phyloP scores from a whole-genome alignment of 345 rosid genomes.

The Gossypium mustelinum region DNA sequence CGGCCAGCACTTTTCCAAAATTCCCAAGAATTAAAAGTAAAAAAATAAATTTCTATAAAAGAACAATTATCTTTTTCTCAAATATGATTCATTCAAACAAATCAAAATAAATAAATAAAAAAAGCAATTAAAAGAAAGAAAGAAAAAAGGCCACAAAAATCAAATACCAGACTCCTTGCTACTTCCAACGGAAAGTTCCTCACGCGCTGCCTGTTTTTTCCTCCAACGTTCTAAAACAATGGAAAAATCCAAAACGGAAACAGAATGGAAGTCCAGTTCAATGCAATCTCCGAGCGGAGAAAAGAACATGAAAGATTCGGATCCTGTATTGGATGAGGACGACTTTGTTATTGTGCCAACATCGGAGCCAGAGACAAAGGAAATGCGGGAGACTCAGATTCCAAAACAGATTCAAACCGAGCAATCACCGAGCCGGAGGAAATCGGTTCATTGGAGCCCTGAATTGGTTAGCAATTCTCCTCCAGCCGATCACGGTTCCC shows the following conservation, averaged over 20 bases:
- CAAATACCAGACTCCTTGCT: not conserved
- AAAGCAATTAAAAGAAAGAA: not conserved
- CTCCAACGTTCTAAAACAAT: not conserved
- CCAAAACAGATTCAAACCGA: slow-evolving; percentile 28
- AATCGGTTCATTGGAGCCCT: slow-evolving; percentile 77
- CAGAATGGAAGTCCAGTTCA: not conserved
- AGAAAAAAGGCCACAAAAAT: no score
- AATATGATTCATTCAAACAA: not conserved
- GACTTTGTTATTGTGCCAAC: slow-evolving; percentile 26
- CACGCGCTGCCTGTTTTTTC: not conserved
- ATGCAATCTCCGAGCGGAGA: slow-evolving; percentile 14
- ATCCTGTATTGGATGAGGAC: slow-evolving; percentile 28
- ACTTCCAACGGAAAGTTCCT: not conserved
- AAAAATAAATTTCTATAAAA: not conserved
- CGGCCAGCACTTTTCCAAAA: no score
- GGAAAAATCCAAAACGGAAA: slow-evolving; percentile 11
- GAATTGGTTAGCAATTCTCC: slow-evolving; percentile 61
- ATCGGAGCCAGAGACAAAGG: slow-evolving; percentile 28
- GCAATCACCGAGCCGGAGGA: slow-evolving; percentile 35
- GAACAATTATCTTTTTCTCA: not conserved
- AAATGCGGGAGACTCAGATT: slow-evolving; percentile 18
- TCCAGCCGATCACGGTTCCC: slow-evolving; percentile 23
- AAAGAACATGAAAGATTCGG: slow-evolving; percentile 25
- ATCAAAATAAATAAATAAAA: not conserved
- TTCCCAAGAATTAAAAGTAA: not conserved